Base-by-base conservation (phyloP, 1,139 yeast species). In the Candida sp. region DNA sequence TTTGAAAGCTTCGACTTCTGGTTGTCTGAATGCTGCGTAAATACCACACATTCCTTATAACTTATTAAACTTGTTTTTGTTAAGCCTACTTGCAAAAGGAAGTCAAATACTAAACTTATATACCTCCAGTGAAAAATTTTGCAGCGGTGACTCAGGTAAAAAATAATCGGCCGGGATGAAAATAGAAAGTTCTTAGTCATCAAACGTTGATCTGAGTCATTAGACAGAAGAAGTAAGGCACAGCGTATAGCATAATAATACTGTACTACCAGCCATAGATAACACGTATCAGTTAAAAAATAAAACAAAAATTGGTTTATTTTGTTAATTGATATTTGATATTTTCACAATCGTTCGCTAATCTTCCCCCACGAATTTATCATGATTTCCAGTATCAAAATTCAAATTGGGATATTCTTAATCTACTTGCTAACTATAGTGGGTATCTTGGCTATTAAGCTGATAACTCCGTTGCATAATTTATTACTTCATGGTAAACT, bases 21-120 rank as follows among this genome's bases (percentile, higher is more conserved):
- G 86, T 61, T 87, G 91, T 68, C 77, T 84, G 69, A 78, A 89
- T 46, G 95, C 90, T 51, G 97, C 97, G 65, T 89, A 93, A 58
- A 93, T 91, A 70, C 98, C 99, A 84, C 98, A 95, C 99, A 93
- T 95, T 6, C 8, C 29, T 25, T n/a, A n/a, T n/a, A n/a, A n/a
- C n/a, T n/a, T n/a, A n/a, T n/a, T n/a, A n/a, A n/a, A n/a, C n/a
- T n/a, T n/a, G n/a, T n/a, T n/a, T n/a, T n/a, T n/a, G n/a, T n/a
- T n/a, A n/a, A n/a, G n/a, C n/a, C n/a, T n/a, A n/a, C n/a, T n/a
- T n/a, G n/a, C 29, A 25, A 25, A 25, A 25, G 29, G 29, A 25
- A 25, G 9, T 25, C 29, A 30, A 30, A 9, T 30, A 30, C 19
- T 6, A 25, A 25, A n/a, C n/a, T 25, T 30, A 5, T 30, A 30